These are phyloP conservation scores for Melanomma pulvis-pyrius DNA, from an alignment of 495 filamentous ascomycete species.

Conservation along the genomic window DNA sequence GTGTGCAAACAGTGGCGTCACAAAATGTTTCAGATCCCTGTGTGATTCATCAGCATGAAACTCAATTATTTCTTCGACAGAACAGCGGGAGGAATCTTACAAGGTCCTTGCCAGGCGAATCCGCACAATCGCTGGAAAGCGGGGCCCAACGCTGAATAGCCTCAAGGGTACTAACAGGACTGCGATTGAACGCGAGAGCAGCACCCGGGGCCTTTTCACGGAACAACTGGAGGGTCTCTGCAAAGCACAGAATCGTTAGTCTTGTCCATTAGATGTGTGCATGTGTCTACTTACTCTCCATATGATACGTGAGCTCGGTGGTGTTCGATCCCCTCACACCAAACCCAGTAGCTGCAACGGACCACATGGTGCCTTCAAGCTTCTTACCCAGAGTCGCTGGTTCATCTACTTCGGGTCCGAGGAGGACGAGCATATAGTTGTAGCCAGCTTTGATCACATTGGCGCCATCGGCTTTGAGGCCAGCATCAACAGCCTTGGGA, in stretches of 20 bases:
- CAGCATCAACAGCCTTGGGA: neutral
- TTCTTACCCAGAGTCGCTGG: neutral
- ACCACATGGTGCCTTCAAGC: neutral
- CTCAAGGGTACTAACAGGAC: neutral
- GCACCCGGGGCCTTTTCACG: neutral
- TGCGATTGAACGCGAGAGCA: neutral
- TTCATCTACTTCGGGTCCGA: neutral
- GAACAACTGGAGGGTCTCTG: neutral
- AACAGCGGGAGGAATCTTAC: too few species aligned
- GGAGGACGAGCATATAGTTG: neutral
- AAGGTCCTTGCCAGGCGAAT: neutral
- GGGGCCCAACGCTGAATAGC: neutral
- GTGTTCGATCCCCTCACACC: neutral
- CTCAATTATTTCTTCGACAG: too few species aligned
- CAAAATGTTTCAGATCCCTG: neutral
- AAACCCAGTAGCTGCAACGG: neutral
- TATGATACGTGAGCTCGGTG: neutral
- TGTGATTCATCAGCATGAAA: too few species aligned
- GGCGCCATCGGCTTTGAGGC: neutral
- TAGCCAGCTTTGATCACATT: neutral
- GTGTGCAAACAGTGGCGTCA: neutral
- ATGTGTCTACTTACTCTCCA: neutral
- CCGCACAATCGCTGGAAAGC: neutral
- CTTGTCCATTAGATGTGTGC: neutral
- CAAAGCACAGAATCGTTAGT: neutral